Evolutionary conservation across 2,329 filamentous ascomycete genomes (phyloP), one percentile per base, ranked within the genome.

Genomic region (Fusarium pininemorale): DNA sequence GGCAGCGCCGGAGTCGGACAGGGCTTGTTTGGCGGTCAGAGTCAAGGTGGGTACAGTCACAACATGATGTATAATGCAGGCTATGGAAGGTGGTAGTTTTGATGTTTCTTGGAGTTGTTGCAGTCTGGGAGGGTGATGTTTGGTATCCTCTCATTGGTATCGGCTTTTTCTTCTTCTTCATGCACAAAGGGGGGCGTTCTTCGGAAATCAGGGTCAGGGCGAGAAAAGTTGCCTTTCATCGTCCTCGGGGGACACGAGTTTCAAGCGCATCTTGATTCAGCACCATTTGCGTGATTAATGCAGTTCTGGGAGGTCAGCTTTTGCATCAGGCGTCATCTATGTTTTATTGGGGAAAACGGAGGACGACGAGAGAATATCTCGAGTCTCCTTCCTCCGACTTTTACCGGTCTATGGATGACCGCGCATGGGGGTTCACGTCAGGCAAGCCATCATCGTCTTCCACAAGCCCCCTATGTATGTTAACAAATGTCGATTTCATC

Each of bases 21-120:
- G 90, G 94, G 93, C 85, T 89, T 96, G 84, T 97, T 96, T 87
- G 92, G 92, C 86, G 93, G 93, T 86, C 93, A 92, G 89, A 89
- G 87, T 82, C 93, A 97, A 96, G 94, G 94, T 96, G 95, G 94
- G 93, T 98, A 97, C 90, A 95, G 93, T 82, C 90, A 91, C 80
- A 91, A 88, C 84, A 93, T 94, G 90, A 93, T 97, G 89, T 97
- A 97, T 83, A 89, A 88, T 84, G 87, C 89, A 82, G 90, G 90
- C 82, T 91, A 91, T 83, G 86, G 87, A 80, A 88, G 92, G 81
- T 95, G 92, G 92, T 94, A 83, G 79, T 75, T 77, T 65, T 72
- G 59, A 64, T 74, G 57, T 67, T 63, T 63, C 59, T 60, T 39
- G 73, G 70, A 73, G 62, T 69, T 64, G 64, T 54, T 65, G 63